A percentile compares a stretch with the other conserved stretches of the same genome.
Evolutionary conservation across 2,329 filamentous ascomycete genomes (phyloP).

Genomic region (Xylariaceae sp.): DNA sequence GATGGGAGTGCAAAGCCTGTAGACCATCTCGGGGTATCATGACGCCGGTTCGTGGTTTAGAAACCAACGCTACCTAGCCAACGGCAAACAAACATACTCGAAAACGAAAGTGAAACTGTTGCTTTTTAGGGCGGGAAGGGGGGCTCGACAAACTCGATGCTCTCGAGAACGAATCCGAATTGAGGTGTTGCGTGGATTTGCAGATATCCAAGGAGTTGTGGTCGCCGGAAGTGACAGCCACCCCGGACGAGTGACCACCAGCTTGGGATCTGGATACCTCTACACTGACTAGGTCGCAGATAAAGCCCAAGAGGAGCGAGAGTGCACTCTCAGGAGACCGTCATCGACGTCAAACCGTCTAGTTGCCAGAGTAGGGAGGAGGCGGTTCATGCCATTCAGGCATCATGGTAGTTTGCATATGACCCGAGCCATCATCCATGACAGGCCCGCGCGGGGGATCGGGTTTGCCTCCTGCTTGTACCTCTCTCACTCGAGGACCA

Average conservation of each 20-base stretch:
- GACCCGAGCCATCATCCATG: slow-evolving; percentile 36
- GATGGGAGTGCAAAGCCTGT: background rate
- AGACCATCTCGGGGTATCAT: background rate
- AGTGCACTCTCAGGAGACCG: background rate
- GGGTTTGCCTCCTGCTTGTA: slow-evolving; percentile 23
- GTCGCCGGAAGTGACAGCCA: background rate
- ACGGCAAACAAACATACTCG: background rate
- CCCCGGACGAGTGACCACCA: background rate
- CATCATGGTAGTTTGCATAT: slow-evolving; percentile 40
- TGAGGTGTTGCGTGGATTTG: no score
- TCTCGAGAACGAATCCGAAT: no score
- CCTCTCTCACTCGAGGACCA: slow-evolving; percentile 21
- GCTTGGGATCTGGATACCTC: background rate
- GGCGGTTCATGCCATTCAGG: slow-evolving; percentile 29
- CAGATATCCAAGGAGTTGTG: no score
- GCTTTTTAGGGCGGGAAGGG: background rate
- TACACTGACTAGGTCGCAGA: background rate
- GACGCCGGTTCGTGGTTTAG: background rate
- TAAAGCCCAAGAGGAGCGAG: background rate
- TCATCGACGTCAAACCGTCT: background rate
- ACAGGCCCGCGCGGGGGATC: slow-evolving; percentile 34
- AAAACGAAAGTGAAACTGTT: background rate
- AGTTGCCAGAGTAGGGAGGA: background rate
- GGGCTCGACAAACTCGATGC: background rate
- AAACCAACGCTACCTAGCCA: background rate